Base-by-base conservation (phyloP, 169 alveolate genomes). In the Eimeria acervulina region DNA sequence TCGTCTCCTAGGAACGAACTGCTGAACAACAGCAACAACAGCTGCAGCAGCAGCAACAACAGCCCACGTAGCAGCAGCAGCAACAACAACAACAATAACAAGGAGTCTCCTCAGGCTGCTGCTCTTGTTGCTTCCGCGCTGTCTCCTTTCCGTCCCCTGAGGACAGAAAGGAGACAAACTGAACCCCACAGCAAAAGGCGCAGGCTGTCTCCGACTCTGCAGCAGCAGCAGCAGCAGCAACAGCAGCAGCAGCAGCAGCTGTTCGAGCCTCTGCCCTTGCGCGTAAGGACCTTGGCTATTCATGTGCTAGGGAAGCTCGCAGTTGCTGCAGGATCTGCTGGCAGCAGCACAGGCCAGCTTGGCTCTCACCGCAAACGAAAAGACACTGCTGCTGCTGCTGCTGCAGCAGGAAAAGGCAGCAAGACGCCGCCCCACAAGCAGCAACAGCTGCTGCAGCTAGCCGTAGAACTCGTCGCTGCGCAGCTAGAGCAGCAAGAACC, bases 301-400 rank as follows among this genome's bases (percentile, higher is more conserved):
- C 93, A 84, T 17, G 93, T 61, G 59, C 55, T 84, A 26, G 93
- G 93, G 38, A 84, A 84, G 55, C 55, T 84, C 21, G 93, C 93
- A 4, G 78, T 84, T 28, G 38, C 76, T 47, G 66, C 74, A 28
- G 70, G 91, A 23, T 13, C 76, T 47, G 66, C 74, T 13, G 70
- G 91, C 5, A 47, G 55, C 55, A 47, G 55, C 55, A 12, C 5
- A 12, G 12, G 19, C 55, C 55, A 47, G 5, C 55, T 23, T 28
- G 55, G 85, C 3, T 36, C 15, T 33, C 84, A 42, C 26, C 84
- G 84, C 36, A 42, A 5, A 12, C 5, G 55, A 12, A 47, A 47
- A 5, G 12, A 12, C 55, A 47, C 55, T 47, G 19, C 55, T 47
- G 55, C 55, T 47, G 55, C 55, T 47, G 55, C 55, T 47, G 55